Base-by-base conservation (phyloP, 2,329 filamentous ascomycete species). In the Dryadomyces quercus-mongolicae region DNA sequence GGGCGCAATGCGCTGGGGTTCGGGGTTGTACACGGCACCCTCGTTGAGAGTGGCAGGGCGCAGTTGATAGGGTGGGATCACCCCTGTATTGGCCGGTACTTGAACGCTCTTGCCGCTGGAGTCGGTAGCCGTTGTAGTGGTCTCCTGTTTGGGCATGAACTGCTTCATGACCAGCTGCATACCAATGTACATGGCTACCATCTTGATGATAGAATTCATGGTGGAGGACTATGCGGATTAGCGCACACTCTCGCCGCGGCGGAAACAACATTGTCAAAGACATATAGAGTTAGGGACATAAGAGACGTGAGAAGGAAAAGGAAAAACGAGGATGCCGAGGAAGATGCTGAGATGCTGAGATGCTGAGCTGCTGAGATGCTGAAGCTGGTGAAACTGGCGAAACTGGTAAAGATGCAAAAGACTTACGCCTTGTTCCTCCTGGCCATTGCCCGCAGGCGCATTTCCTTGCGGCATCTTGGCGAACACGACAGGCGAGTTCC, bases 1-100 rank as follows among this genome's bases (percentile, higher is more conserved):
- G 21, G 93, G 91, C 42, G 86, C 86, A 57, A 96, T 75, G 55
- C 76, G 78, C 60, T 84, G 77, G 1, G 90, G 89, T 18, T 88
- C 70, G 1, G 70, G 67, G 62, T 77, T 86, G 66, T 84, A 85
- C 51, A 75, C 70, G 21, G 82, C 84, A 60, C 79, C 81, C 57
- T 81, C 74, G 69, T 82, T 67, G 64, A 83, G 71, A 56, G 68
- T 66, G 57, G 74, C 68, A n/a, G 86, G 84, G 52, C 86, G 80
- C 57, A 84, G 73, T 53, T 75, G 72, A 65, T 82, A 90, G 18
- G 82, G 70, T 31, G 85, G 83, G 54, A 88, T 81, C 20, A 71
- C 71, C 51, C 71, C 76, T 34, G 72, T 73, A 61, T 78, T 80
- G 53, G 71, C 47, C 78, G 72, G 21, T 34, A 50, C 54, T 34